phyloP scores from a whole-genome alignment of 257 asterid species.

The Solanum sejunctum region DNA sequence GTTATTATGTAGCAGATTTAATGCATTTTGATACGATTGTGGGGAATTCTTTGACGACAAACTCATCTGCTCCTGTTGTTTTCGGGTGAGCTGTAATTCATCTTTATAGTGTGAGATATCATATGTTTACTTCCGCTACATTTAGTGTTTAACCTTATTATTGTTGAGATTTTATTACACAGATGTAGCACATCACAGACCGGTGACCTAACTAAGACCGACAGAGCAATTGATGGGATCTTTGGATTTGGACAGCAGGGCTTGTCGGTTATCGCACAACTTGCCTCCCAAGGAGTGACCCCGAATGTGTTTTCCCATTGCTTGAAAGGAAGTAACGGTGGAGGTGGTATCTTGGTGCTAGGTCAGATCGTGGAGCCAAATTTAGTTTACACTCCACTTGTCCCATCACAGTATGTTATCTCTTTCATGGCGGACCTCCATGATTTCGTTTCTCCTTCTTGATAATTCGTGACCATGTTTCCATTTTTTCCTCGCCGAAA shows the following conservation, averaged over 20 bases:
- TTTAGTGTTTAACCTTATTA: slow-evolving; percentile 25
- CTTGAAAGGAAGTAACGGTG: slow-evolving; percentile 58
- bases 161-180: slow-evolving; percentile 37
- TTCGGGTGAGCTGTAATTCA: slow-evolving; percentile 58
- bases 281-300: slow-evolving; percentile 64
- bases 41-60: slow-evolving; percentile 44
- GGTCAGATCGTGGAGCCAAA: slow-evolving; percentile 88
- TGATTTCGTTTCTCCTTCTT: not conserved
- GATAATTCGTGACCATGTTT: not conserved
- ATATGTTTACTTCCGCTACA: slow-evolving; percentile 1
- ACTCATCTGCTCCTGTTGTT: slow-evolving; percentile 72
- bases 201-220: slow-evolving; percentile 88
- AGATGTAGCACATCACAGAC: slow-evolving; percentile 95
- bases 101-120: not conserved
- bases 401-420: slow-evolving; percentile 76
- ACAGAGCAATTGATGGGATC: slow-evolving; percentile 96
- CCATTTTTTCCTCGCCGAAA: not conserved
- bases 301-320: slow-evolving; percentile 90
- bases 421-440: slow-evolving; percentile 3
- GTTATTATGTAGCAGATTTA: slow-evolving; percentile 61
- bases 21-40: slow-evolving; percentile 52
- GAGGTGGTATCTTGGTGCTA: slow-evolving; percentile 88
- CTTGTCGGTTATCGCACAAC: slow-evolving; percentile 80
- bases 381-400: slow-evolving; percentile 85
- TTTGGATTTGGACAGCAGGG: slow-evolving; percentile 98